These are phyloP conservation scores for Alternaria triticina DNA, from an alignment of 2,329 filamentous ascomycete genomes.

Conservation along the genomic window DNA sequence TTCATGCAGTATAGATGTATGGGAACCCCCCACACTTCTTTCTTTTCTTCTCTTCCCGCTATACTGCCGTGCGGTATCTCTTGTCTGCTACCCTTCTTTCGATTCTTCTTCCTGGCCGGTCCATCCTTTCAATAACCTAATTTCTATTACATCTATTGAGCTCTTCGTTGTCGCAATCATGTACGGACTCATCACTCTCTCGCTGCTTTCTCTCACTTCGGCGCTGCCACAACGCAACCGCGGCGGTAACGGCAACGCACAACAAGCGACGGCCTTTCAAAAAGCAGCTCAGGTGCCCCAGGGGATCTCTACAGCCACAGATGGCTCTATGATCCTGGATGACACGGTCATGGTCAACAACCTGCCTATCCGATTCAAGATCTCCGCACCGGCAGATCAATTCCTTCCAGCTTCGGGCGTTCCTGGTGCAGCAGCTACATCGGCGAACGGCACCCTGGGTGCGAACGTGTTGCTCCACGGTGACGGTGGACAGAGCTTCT, in stretches of 20 bases:
- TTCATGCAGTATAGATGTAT: background rate
- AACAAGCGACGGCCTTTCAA: constrained; percentile 39
- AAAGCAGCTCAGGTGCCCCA: constrained; percentile 44
- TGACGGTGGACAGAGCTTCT: constrained; percentile 66
- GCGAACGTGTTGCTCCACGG: constrained; percentile 66
- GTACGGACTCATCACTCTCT: constrained; percentile 18
- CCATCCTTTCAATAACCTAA: constrained; percentile 25
- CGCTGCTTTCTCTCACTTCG: constrained; percentile 27
- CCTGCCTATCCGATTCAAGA: constrained; percentile 62
- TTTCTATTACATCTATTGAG: constrained; percentile 16
- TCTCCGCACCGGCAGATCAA: constrained; percentile 61
- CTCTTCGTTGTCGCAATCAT: background rate
- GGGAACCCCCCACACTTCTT: background rate
- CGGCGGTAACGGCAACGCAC: constrained; percentile 7
- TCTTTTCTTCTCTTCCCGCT: constrained; percentile 3
- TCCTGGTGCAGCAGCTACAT: constrained; percentile 52
- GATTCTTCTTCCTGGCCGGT: constrained; percentile 32
- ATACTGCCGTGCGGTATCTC: constrained; percentile 13
- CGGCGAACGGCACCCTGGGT: constrained; percentile 46
- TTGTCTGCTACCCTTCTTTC: constrained; percentile 5
- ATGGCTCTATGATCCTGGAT: constrained; percentile 64
- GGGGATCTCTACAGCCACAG: constrained; percentile 53
- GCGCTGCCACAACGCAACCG: constrained; percentile 36
- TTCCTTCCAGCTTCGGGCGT: constrained; percentile 61
- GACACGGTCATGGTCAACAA: constrained; percentile 62